These are phyloP conservation scores for Pythium graminicola DNA, from an alignment of 352 stramenopile genomes.

Conservation along the genomic window DNA sequence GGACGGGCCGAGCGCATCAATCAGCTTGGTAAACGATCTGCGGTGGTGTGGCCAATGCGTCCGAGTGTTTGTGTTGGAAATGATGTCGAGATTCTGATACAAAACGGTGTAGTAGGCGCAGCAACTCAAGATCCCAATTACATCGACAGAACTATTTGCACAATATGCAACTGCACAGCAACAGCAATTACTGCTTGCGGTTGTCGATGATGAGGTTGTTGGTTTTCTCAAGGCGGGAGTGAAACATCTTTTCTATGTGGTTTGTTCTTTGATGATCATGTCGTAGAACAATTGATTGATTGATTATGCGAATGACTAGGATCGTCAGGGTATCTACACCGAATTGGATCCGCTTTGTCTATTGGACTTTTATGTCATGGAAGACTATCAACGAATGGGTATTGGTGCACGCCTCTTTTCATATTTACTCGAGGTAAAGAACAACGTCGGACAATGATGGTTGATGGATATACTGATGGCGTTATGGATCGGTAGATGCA, in stretches of 20 bases:
- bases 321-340: constrained; percentile 42
- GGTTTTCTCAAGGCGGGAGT: constrained; percentile 59
- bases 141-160: constrained; percentile 37
- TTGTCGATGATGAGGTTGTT: constrained; percentile 21
- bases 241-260: constrained; percentile 77
- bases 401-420: constrained; percentile 62
- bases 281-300: too few species aligned
- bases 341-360: constrained; percentile 75
- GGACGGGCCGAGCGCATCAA: constrained; percentile 31
- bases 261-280: too few species aligned
- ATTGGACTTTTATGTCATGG: constrained; percentile 72
- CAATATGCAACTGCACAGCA: constrained; percentile 23
- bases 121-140: constrained; percentile 54
- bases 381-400: constrained; percentile 46
- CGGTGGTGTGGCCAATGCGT: constrained; percentile 27
- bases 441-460: too few species aligned
- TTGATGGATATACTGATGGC: neutral
- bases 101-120: constrained; percentile 35
- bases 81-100: too few species aligned
- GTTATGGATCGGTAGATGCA: neutral
- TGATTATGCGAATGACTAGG: too few species aligned
- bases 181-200: constrained; percentile 39
- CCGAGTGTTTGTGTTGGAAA: too few species aligned
- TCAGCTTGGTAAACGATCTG: constrained; percentile 36
- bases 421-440: constrained; percentile 37